A percentile compares a stretch with the other conserved stretches of the same genome.
phyloP scores from a whole-genome alignment of 2,329 filamentous ascomycete genomes.

The Arachnopeziza araneosa region DNA sequence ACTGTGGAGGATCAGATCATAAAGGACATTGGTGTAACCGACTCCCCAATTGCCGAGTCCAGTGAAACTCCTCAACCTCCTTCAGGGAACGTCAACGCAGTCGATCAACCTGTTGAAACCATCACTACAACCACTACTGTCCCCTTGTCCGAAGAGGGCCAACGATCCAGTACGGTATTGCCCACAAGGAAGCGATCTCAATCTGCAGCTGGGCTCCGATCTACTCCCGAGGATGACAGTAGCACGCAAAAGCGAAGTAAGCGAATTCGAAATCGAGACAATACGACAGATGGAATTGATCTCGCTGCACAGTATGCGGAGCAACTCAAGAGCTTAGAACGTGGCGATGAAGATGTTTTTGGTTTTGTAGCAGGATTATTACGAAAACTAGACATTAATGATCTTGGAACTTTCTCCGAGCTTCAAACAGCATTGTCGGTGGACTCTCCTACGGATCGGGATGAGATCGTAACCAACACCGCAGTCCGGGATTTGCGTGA shows the following conservation, averaged over 20 bases:
- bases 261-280: conserved; percentile 56
- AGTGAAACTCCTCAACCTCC: conserved; percentile 13
- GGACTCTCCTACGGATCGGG: conserved; percentile 11
- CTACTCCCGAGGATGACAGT: conserved; percentile 51
- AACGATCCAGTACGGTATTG: conserved; percentile 15
- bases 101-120: conserved; percentile 15
- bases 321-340: conserved; percentile 40
- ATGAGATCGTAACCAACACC: conserved; percentile 21
- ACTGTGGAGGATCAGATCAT: conserved; percentile 23
- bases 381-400: conserved; percentile 25
- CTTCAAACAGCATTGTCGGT: conserved; percentile 22
- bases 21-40: conserved; percentile 20
- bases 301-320: conserved; percentile 46
- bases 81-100: conserved; percentile 12
- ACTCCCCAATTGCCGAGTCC: conserved; percentile 20
- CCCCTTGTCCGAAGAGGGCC: conserved; percentile 16
- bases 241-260: conserved; percentile 59
- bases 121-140: conserved; percentile 20
- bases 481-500: conserved; percentile 33
- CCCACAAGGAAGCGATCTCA: conserved; percentile 55
- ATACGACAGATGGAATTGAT: conserved; percentile 45
- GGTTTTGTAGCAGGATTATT: conserved; percentile 25
- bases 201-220: conserved; percentile 53
- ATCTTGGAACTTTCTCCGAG: conserved; percentile 25
- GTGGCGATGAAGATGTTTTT: conserved; percentile 29